Base-by-base conservation (phyloP, 1,284 basidiomycete species). In the Pisolithus thermaeus region DNA sequence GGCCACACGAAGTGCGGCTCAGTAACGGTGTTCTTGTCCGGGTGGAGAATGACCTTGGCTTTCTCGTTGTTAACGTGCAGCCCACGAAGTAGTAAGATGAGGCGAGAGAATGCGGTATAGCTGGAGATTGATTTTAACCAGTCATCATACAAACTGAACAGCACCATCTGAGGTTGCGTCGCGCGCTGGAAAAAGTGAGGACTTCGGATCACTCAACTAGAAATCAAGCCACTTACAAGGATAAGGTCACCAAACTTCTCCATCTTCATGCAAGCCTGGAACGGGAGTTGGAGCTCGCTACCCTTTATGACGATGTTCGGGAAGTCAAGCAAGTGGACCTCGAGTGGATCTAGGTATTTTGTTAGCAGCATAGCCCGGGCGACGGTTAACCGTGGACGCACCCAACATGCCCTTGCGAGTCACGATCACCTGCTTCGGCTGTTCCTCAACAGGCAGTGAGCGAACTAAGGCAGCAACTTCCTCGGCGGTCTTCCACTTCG, bases 271-370 rank as follows among this genome's bases (percentile, higher is more conserved):
- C 93, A 96, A 16, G 96, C 94, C 74, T 99, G 96, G 92, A 99
- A 99, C 1, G 97, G 97, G 55, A 99, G 74, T 68, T 99, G 97
- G 45, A 99, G 76, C 71, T 99, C 97, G 59, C 91, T 95, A 50
- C 97, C 97, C 76, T 99, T 98, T 79, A 99, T 99, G 70, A 98
- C 95, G 63, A 99, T 97, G 74, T 99, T 99, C 50, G 97, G 97
- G 87, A 99, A 99, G 75, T 98, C 97, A 58, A 95, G 86, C 70
- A 98, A 81, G 70, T 99, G 97, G 53, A 99, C 97, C 76, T 99
- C 97, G 54, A 99, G 84, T 43, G 92, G 92, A 72, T 95, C 91
- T 87, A 55, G 11, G 47, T 27, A 41, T 38, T n/a, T 44, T 7
- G 42, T 59, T 20, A 59, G 58, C 4, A n/a, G 4, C 20, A 18